Base-by-base conservation (phyloP, 805 yeast genomes). In the Metschnikowia matae region DNA sequence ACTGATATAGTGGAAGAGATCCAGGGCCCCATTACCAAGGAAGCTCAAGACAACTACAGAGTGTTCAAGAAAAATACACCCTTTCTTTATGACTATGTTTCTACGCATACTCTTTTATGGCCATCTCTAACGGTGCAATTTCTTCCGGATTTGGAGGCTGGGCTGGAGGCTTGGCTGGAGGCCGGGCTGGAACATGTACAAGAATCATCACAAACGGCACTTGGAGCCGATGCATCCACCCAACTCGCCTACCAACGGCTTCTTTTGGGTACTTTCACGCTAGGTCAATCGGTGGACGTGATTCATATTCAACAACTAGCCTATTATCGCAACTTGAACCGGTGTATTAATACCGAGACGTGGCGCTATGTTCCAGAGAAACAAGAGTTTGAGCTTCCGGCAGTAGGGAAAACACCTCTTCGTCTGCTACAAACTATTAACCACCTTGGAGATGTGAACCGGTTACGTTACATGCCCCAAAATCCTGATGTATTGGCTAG, bases 401-500 rank as follows among this genome's bases (percentile, higher is more conserved):
- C 65, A 11, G 60, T 63, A 1, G 45, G 67, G 0, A 63, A 62
- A 49, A 61, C 61, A 42, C 67, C 66, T 51, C 49, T 67, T n/a
- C 61, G 63, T 37, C 63, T 60, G 5, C 54, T 74, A 4, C 95
- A 87, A 65, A 76, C 78, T 41, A 82, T 87, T n/a, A 74, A 79
- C 33, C 89, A 83, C 56, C 64, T 70, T 1, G 90, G 88, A 2
- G 94, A 85, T 55, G 84, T 90, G 49, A 88, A 89, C 62, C 78
- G 80, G 53, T 83, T 87, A 0, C 74, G 85, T 35, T 81, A 79
- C 59, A 80, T 87, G 83, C 96, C 96, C 0, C 92, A 86, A 57
- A 91, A 91, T 60, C 94, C 94, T 1, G 94, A 90, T 60, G 61
- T 91, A 4, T 74, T 91, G 4, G 89, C 91, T 1, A 79, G 89